A percentile compares a stretch with the other conserved stretches of the same genome.
These are phyloP conservation scores for Talaromyces amestolkiae DNA, from an alignment of 2,329 filamentous ascomycete genomes.

Conservation along the genomic window DNA sequence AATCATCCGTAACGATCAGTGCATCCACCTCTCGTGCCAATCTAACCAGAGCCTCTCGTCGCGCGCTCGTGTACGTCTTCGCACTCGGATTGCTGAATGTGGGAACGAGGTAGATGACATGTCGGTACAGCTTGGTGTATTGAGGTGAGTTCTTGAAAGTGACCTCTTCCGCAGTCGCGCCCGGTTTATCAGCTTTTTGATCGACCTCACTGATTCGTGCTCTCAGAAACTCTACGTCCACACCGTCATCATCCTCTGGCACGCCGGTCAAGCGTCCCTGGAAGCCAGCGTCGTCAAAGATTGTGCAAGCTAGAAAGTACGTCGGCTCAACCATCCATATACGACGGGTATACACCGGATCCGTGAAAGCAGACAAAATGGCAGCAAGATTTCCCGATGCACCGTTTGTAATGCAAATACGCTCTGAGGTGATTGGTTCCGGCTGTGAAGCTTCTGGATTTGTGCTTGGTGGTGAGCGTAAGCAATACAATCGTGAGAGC, in stretches of 20 bases:
- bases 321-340: slow-evolving; percentile 10
- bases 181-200: not conserved
- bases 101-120: slow-evolving; percentile 6
- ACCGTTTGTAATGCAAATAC: slow-evolving; percentile 7
- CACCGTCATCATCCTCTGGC: not conserved
- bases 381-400: slow-evolving; percentile 2
- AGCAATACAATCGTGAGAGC: not conserved
- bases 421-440: not conserved
- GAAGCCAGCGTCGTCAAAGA: slow-evolving; percentile 2
- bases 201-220: slow-evolving; percentile 1
- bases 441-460: not conserved
- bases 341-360: not conserved
- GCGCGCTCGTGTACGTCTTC: not conserved
- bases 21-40: not conserved
- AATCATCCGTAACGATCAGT: not conserved
- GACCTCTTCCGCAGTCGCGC: not conserved
- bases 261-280: not conserved
- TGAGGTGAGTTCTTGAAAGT: slow-evolving; percentile 2
- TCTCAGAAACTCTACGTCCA: not conserved
- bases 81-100: slow-evolving; percentile 9
- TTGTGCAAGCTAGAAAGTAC: slow-evolving; percentile 1
- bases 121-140: not conserved
- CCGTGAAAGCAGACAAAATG: not conserved
- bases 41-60: not conserved
- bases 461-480: not conserved